A percentile compares a stretch with the other conserved stretches of the same genome.
Evolutionary conservation across 2,329 filamentous ascomycete species (phyloP).

Genomic region (Periconia sp.): DNA sequence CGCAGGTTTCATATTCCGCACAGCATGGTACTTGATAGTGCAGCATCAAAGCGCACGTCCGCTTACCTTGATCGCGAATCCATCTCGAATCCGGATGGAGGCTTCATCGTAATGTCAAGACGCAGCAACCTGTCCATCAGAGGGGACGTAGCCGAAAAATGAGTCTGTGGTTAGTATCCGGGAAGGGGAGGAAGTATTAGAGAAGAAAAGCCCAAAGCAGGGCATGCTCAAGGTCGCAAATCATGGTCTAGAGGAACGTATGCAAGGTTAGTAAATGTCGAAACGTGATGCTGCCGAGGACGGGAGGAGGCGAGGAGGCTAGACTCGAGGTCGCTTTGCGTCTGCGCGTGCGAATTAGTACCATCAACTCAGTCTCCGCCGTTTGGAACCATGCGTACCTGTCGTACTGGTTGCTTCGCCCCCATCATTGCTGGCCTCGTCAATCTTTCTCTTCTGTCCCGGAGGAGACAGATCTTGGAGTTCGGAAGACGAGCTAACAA

Average conservation of each 20-base stretch:
- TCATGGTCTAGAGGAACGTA: no score
- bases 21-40: no score
- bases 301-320: conserved; percentile 25
- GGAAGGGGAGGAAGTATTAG: not conserved
- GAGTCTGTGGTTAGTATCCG: not conserved
- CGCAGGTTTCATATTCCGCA: no score
- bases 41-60: no score
- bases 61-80: no score
- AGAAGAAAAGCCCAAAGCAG: no score
- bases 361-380: conserved; percentile 10
- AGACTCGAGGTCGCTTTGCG: conserved; percentile 39
- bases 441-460: conserved; percentile 40
- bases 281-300: conserved; percentile 20
- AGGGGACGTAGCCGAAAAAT: not conserved
- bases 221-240: not conserved
- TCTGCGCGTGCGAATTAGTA: conserved; percentile 24
- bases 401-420: conserved; percentile 31
- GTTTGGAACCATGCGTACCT: conserved; percentile 24
- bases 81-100: no score
- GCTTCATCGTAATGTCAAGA: no score
- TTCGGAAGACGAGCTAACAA: conserved; percentile 30
- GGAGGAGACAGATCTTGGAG: conserved; percentile 31
- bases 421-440: conserved; percentile 37
- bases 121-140: no score
- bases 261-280: conserved; percentile 26